phyloP scores from a whole-genome alignment of 2,329 filamentous ascomycete species.

The Thyridium curvatum region DNA sequence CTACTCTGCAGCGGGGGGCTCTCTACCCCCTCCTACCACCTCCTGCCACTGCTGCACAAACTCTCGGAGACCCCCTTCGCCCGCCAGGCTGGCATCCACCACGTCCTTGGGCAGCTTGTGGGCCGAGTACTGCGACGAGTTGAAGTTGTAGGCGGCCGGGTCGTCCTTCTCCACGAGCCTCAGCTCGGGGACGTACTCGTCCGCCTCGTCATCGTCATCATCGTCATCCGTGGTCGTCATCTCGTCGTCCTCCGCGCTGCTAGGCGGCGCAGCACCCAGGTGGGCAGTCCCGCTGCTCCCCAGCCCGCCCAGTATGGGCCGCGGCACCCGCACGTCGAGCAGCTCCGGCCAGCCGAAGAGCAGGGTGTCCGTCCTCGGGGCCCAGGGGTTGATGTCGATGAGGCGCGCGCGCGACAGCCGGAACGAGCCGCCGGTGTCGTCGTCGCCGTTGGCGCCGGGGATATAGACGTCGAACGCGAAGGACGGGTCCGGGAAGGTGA shows the following conservation, averaged over 20 bases:
- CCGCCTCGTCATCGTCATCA: conserved; percentile 36
- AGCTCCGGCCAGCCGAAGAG: conserved; percentile 89
- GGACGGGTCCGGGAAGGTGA: conserved; percentile 75
- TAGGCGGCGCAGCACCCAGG: conserved; percentile 7
- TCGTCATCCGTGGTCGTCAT: too few relatives aligned
- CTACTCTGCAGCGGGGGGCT: too few relatives aligned
- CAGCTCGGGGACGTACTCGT: conserved; percentile 67
- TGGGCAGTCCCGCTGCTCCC: conserved; percentile 20
- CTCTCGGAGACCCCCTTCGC: conserved; percentile 72
- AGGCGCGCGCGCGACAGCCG: conserved; percentile 72
- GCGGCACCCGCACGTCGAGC: conserved; percentile 60
- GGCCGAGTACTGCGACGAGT: conserved; percentile 81
- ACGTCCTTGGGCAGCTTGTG: conserved; percentile 95
- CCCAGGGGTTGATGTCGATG: conserved; percentile 95
- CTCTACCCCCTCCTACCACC: conserved; percentile 23
- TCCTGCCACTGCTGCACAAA: conserved; percentile 72
- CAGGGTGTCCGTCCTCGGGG: conserved; percentile 77
- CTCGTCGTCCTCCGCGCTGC: conserved; percentile 20
- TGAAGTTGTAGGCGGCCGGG: conserved; percentile 77
- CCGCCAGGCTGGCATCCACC: conserved; percentile 62
- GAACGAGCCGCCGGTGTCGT: conserved; percentile 28
- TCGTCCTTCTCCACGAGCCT: conserved; percentile 78
- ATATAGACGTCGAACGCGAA: conserved; percentile 94
- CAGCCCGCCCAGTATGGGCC: conserved; percentile 46
- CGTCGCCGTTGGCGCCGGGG: conserved; percentile 52